These are phyloP conservation scores for Saturnispora hagleri DNA, from an alignment of 805 yeast species.

Conservation along the genomic window DNA sequence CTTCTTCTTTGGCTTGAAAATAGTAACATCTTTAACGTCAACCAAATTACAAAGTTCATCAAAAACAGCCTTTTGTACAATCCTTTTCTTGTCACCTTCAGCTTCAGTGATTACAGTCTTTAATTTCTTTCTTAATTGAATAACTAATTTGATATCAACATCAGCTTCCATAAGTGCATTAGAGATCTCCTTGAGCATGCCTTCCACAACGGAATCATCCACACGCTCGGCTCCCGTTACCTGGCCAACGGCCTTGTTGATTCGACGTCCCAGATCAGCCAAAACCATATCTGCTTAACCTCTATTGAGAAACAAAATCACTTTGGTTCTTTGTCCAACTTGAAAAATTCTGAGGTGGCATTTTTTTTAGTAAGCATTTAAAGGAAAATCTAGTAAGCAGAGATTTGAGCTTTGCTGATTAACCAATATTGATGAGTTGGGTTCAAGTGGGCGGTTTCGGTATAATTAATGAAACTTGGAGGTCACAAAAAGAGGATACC, in stretches of 20 bases:
- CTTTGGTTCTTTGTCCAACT: background rate
- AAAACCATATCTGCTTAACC: conserved; percentile 48
- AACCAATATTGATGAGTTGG: background rate
- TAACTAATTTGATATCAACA: conserved; percentile 80
- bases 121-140: conserved; percentile 64
- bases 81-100: conserved; percentile 66
- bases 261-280: conserved; percentile 70
- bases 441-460: conserved; percentile 14
- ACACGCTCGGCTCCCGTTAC: conserved; percentile 53
- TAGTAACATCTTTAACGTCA: conserved; percentile 43
- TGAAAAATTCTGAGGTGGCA: background rate
- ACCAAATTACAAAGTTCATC: conserved; percentile 86
- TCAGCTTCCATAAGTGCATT: conserved; percentile 90
- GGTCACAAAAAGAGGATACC: conserved; percentile 16
- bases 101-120: conserved; percentile 46
- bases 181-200: conserved; percentile 78
- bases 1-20: conserved; percentile 79
- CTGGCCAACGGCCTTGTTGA: conserved; percentile 62
- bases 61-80: conserved; percentile 84
- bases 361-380: too few relatives aligned
- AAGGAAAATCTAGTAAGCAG: background rate
- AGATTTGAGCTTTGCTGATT: background rate
- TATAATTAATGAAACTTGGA: conserved; percentile 17
- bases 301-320: background rate
- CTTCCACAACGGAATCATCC: conserved; percentile 47